phyloP scores from a whole-genome alignment of 2,329 filamentous ascomycete species.

The Neonectria hederae region DNA sequence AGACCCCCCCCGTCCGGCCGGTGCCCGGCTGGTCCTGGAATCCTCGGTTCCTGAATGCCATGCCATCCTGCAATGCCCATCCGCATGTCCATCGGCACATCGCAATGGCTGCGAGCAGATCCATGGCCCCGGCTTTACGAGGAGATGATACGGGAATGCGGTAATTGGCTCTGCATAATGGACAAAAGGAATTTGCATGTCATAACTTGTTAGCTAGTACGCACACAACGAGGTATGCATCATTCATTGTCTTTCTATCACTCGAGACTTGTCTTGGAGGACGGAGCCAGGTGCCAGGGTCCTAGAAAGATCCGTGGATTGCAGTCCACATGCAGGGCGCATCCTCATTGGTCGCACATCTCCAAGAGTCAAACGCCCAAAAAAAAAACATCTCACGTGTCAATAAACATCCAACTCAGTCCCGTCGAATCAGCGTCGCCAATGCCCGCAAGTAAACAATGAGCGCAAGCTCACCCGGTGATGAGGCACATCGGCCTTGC shows the following conservation, averaged over 20 bases:
- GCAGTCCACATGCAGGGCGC: not conserved
- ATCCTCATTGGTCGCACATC: slow-evolving; percentile 4
- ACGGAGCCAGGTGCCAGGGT: not conserved
- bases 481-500: slow-evolving; percentile 6
- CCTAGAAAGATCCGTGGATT: not conserved
- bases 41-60: slow-evolving; percentile 1
- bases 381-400: slow-evolving; percentile 5
- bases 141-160: slow-evolving; percentile 22
- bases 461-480: slow-evolving; percentile 7
- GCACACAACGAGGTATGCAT: slow-evolving; percentile 14
- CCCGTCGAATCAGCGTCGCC: slow-evolving; percentile 12
- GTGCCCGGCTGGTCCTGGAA: slow-evolving; percentile 4
- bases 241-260: not conserved
- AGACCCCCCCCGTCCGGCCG: not conserved
- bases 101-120: slow-evolving; percentile 25
- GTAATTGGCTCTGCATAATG: slow-evolving; percentile 31
- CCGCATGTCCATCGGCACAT: not conserved
- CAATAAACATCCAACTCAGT: slow-evolving; percentile 6
- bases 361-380: not conserved
- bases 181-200: slow-evolving; percentile 25
- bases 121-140: slow-evolving; percentile 30
- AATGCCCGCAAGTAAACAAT: slow-evolving; percentile 11
- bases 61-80: slow-evolving; percentile 9
- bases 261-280: slow-evolving; percentile 4
- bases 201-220: slow-evolving; percentile 17